These are phyloP conservation scores for Cicer judaicum DNA, from an alignment of 306 rosid species.

Conservation along the genomic window DNA sequence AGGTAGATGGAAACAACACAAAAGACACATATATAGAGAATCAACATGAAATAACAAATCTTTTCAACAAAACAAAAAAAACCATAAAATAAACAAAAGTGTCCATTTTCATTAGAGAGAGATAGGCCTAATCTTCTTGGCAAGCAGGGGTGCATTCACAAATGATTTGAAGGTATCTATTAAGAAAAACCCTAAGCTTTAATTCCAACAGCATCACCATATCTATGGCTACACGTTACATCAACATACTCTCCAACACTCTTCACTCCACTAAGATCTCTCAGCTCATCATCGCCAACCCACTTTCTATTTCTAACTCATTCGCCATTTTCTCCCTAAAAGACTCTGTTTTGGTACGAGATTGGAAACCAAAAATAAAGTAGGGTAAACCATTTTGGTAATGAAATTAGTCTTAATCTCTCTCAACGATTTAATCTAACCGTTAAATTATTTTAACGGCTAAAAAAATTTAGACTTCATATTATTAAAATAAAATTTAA, in stretches of 20 bases:
- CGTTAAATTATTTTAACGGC: too few relatives aligned
- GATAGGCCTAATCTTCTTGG: conserved; percentile 73
- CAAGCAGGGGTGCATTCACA: conserved; percentile 99
- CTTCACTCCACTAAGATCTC: conserved; percentile 83
- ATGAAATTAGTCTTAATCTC: too few relatives aligned
- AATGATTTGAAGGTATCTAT: conserved; percentile 84
- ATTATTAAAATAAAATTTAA: too few relatives aligned
- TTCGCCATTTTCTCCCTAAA: too few relatives aligned
- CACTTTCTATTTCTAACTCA: conserved; percentile 45
- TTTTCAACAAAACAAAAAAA: too few relatives aligned
- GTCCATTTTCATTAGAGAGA: conserved; percentile 37
- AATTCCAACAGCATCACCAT: conserved; percentile 91
- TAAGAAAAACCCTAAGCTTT: conserved; percentile 92
- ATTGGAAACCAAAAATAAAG: too few relatives aligned
- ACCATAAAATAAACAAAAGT: not conserved
- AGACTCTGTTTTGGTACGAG: too few relatives aligned
- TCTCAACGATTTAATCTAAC: too few relatives aligned
- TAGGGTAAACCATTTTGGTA: too few relatives aligned
- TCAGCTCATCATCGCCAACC: conserved; percentile 81
- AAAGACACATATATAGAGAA: not conserved
- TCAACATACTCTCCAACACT: conserved; percentile 71
- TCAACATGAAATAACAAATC: conserved; percentile 42
- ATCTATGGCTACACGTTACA: conserved; percentile 91
- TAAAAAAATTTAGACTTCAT: too few relatives aligned
- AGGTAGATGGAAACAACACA: conserved; percentile 53